Evolutionary conservation across 805 yeast genomes (phyloP), one percentile per base, ranked within the genome.

Genomic region (Jamesozyma gamospora): DNA sequence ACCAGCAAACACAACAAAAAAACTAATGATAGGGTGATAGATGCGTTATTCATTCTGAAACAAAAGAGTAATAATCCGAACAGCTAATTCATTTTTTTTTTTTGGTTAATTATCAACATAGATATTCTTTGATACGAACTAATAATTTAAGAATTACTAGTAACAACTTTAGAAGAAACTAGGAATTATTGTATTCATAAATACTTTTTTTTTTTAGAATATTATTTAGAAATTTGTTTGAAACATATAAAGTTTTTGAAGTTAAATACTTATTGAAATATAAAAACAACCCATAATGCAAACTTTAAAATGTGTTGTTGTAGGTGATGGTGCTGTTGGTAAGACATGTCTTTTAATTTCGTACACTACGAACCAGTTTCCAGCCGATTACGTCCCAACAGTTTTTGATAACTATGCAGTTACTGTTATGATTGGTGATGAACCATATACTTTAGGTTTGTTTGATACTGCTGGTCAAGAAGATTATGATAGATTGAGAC

Each of bases 261-360:
- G 24, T 8, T 8, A 21, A 21, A 21, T 21, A 21, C n/a, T n/a
- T n/a, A n/a, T n/a, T n/a, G n/a, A n/a, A 21, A 21, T 29, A 29
- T 7, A 29, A 14, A 29, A 34, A 8, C 24, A 35, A 32, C 16
- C 15, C 25, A 52, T 35, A 28, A 69, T 69, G 74, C 72, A 68
- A 55, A 69, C 74, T 36, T 63, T 83, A 63, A 90, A 90, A 67
- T 92, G 97, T 73, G 97, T 92, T 50, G 96, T 90, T 49, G 97
- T 92, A 41, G 98, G 98, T 50, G 98, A 92, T 68, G 98, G 98
- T 84, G 97, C 97, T 52, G 97, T 92, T 48, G 98, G 98, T 54
- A 90, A 87, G 72, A 90, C 97, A 15, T 90, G 97, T 69, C 76
- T 92, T 47, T 74, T 92, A 52, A 90, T 90, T 58, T 88, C 96